phyloP scores from a whole-genome alignment of 345 rosid genomes.

The Syzygium grande region DNA sequence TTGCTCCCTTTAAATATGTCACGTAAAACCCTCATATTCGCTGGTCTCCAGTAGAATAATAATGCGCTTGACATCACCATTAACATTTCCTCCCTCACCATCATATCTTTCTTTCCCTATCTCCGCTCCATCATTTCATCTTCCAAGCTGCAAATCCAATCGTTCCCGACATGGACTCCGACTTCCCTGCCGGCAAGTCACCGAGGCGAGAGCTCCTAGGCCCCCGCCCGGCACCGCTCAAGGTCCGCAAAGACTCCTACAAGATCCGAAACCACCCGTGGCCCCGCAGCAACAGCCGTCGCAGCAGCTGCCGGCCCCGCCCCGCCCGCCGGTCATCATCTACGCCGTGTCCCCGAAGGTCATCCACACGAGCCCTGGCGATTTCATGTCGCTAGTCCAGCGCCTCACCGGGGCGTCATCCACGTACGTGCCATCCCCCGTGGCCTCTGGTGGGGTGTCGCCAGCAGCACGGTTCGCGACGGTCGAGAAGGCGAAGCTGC shows the following conservation, averaged over 20 bases:
- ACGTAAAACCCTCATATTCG: neutral
- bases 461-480: conserved; percentile 75
- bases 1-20: neutral
- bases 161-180: neutral
- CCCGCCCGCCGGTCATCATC: conserved; percentile 64
- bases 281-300: conserved; percentile 21
- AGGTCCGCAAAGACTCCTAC: conserved; percentile 64
- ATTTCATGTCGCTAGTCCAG: conserved; percentile 86
- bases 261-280: conserved; percentile 71
- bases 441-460: conserved; percentile 36
- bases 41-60: neutral
- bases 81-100: neutral
- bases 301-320: conserved; percentile 14
- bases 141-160: neutral
- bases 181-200: conserved; percentile 35
- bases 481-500: conserved; percentile 44
- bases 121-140: neutral
- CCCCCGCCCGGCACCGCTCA: conserved; percentile 70
- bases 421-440: conserved; percentile 5
- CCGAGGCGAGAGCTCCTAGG: conserved; percentile 74
- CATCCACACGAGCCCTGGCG: conserved; percentile 72
- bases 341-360: conserved; percentile 83
- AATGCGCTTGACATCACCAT: neutral
- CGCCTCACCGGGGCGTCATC: conserved; percentile 75
- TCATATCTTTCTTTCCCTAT: neutral